Percentiles rank a stretch among this genome's conserved stretches.
Conservation (phyloP, 345 rosid species). For the Jatropha curcas region DNA sequence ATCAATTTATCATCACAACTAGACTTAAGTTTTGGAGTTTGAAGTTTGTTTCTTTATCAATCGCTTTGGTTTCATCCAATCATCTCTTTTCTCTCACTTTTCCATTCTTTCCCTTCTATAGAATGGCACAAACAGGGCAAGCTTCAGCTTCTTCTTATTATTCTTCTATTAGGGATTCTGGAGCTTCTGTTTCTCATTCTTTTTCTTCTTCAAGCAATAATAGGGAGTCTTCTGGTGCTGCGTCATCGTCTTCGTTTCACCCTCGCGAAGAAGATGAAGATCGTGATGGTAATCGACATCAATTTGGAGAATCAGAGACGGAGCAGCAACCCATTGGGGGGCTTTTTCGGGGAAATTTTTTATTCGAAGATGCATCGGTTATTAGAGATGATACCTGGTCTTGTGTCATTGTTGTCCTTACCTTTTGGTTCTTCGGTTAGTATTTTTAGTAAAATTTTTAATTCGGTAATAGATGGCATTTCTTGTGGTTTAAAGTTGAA, state of each 20-base stretch:
- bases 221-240: background rate
- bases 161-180: background rate
- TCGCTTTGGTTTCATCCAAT: background rate
- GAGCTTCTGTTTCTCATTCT: background rate
- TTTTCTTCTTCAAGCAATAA: background rate
- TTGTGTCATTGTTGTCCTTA: slow-evolving; percentile 76
- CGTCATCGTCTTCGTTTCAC: slow-evolving; percentile 6
- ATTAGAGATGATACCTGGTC: slow-evolving; percentile 79
- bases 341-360: slow-evolving; percentile 34
- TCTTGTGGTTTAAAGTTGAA: background rate
- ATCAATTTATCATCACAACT: background rate
- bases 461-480: too few species aligned
- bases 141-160: background rate
- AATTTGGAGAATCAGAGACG: slow-evolving; percentile 32
- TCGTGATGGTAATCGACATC: background rate
- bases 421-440: slow-evolving; percentile 91
- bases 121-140: slow-evolving; percentile 14
- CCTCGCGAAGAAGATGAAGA: slow-evolving; percentile 8
- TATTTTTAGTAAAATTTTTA: background rate
- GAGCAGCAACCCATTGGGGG: slow-evolving; percentile 54
- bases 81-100: background rate
- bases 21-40: slow-evolving; percentile 1
- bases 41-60: background rate
- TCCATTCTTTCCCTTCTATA: background rate
- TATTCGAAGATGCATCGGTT: slow-evolving; percentile 32